Percentiles rank a stretch among this genome's conserved stretches.
These are phyloP conservation scores for Pseudonitzschia pungens DNA, from an alignment of 108 stramenopile genomes.

Conservation along the genomic window DNA sequence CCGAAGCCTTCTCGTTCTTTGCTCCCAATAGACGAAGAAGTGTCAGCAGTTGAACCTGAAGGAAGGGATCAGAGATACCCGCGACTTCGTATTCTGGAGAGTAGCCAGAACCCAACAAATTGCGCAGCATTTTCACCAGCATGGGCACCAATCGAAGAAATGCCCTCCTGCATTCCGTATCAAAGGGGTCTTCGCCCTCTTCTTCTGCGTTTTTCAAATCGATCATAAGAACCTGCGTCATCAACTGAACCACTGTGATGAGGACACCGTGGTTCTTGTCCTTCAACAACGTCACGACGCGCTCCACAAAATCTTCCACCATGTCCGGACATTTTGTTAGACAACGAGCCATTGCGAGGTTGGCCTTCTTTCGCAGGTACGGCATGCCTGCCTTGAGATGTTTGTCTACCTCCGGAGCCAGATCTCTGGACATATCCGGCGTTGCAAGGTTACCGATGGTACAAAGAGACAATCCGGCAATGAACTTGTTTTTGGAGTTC, in stretches of 20 bases:
- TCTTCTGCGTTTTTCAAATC: slow-evolving; percentile 65
- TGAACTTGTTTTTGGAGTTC: slow-evolving; percentile 80
- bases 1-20: slow-evolving; percentile 78
- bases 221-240: slow-evolving; percentile 87
- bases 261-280: slow-evolving; percentile 97
- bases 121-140: slow-evolving; percentile 91
- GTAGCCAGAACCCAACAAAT: slow-evolving; percentile 89
- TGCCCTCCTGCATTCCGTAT: slow-evolving; percentile 61
- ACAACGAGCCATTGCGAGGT: slow-evolving; percentile 92
- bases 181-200: slow-evolving; percentile 53
- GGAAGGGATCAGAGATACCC: slow-evolving; percentile 94
- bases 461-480: slow-evolving; percentile 93
- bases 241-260: slow-evolving; percentile 92
- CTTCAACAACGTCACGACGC: slow-evolving; percentile 85
- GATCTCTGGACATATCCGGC: slow-evolving; percentile 93
- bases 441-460: slow-evolving; percentile 98
- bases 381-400: slow-evolving; percentile 80
- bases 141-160: slow-evolving; percentile 87
- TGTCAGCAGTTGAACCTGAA: slow-evolving; percentile 93
- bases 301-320: slow-evolving; percentile 95
- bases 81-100: slow-evolving; percentile 96
- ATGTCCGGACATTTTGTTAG: slow-evolving; percentile 93
- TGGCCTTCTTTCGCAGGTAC: slow-evolving; percentile 97
- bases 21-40: slow-evolving; percentile 88
- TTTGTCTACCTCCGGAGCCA: slow-evolving; percentile 95